Evolutionary conservation across 1,284 basidiomycete genomes (phyloP).

Genomic region (Pisolithus thermaeus): DNA sequence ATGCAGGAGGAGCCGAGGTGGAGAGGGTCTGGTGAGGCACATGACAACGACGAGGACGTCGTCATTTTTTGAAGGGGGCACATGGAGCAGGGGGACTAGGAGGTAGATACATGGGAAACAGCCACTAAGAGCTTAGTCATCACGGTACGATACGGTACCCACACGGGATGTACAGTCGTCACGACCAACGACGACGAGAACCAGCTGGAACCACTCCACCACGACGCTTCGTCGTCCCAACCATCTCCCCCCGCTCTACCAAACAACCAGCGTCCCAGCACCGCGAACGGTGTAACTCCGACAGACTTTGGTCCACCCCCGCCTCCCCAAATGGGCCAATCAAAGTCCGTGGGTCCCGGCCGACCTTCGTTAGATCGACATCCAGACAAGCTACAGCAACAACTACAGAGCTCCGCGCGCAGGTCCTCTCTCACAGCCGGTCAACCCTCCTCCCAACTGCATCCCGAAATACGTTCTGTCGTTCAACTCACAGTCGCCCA

Average conservation of each 20-base stretch:
- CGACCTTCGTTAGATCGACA: conserved; percentile 18
- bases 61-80: too few species aligned
- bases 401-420: conserved; percentile 10
- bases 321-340: conserved; percentile 28
- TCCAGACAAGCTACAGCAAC: conserved; percentile 4
- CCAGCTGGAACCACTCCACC: too few species aligned
- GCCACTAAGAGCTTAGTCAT: too few species aligned
- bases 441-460: conserved; percentile 39
- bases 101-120: too few species aligned
- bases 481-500: conserved; percentile 64
- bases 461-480: conserved; percentile 75
- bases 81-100: too few species aligned
- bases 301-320: conserved; percentile 15
- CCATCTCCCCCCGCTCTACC: neutral
- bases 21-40: too few species aligned
- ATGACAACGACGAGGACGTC: too few species aligned
- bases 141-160: too few species aligned
- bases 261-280: conserved; percentile 12
- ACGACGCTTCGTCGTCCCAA: conserved; percentile 5
- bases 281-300: conserved; percentile 6
- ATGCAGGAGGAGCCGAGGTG: too few species aligned
- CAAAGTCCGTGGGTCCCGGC: conserved; percentile 26
- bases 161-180: too few species aligned
- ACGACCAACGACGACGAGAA: too few species aligned
- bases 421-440: conserved; percentile 20